Evolutionary conservation across 208 protist species (phyloP).

Genomic region (Wallacemonas sp.): DNA sequence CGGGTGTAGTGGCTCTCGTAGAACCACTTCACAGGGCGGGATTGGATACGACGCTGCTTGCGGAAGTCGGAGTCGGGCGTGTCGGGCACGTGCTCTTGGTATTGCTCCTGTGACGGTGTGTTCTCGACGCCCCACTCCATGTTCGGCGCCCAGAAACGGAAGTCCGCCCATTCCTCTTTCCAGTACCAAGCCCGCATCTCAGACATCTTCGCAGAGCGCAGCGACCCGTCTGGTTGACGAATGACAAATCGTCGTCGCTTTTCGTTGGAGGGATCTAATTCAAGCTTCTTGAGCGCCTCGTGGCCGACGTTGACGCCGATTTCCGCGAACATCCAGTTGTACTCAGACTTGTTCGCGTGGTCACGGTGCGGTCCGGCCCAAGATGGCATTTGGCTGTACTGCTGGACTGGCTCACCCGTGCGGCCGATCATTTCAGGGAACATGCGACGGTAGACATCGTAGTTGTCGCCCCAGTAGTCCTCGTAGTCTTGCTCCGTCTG

Average conservation of each 20-base stretch:
- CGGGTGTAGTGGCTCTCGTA: slow-evolving; percentile 94
- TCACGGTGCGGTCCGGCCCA: slow-evolving; percentile 91
- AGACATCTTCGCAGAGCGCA: slow-evolving; percentile 95
- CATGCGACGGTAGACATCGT: slow-evolving; percentile 93
- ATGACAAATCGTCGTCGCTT: slow-evolving; percentile 93
- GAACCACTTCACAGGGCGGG: slow-evolving; percentile 92
- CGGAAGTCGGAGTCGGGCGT: slow-evolving; percentile 88
- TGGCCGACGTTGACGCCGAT: slow-evolving; percentile 94
- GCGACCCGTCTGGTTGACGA: slow-evolving; percentile 90
- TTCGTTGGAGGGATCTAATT: slow-evolving; percentile 93
- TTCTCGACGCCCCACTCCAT: slow-evolving; percentile 94
- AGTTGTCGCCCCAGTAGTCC: slow-evolving; percentile 95
- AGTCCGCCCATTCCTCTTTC: slow-evolving; percentile 95
- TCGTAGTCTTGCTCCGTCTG: slow-evolving; percentile 94
- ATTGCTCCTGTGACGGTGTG: slow-evolving; percentile 90
- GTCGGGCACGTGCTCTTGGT: slow-evolving; percentile 93
- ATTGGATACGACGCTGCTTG: slow-evolving; percentile 91
- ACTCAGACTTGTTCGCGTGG: slow-evolving; percentile 90
- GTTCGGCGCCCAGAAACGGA: slow-evolving; percentile 93
- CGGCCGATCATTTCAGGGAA: slow-evolving; percentile 94
- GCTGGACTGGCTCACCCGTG: slow-evolving; percentile 91
- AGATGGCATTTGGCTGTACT: slow-evolving; percentile 93
- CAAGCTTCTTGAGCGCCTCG: slow-evolving; percentile 91
- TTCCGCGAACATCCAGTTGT: slow-evolving; percentile 95
- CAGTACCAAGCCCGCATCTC: slow-evolving; percentile 95